phyloP scores from a whole-genome alignment of 1,284 basidiomycete species.

The Papiliotrema flavescens region DNA sequence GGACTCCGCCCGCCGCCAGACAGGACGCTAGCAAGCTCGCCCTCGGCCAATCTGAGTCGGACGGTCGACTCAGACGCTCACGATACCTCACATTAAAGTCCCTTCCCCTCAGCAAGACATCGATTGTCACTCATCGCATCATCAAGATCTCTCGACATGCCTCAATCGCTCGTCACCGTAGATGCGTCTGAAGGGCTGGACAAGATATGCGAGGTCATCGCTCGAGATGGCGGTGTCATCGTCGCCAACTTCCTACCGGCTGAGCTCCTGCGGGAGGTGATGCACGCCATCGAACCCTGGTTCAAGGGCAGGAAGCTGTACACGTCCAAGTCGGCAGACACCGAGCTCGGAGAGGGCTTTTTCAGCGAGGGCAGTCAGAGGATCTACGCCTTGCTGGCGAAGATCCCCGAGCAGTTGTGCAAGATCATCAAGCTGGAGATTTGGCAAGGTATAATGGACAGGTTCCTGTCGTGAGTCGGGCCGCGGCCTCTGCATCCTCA shows the following conservation, averaged over 20 bases:
- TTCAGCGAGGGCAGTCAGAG: constrained; percentile 20
- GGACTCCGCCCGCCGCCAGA: too few species aligned
- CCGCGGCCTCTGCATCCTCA: background rate
- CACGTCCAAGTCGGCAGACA: constrained; percentile 3
- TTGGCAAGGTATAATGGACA: constrained; percentile 23
- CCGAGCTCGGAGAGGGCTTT: constrained; percentile 21
- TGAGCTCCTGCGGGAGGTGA: constrained; percentile 13
- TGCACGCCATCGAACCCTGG: constrained; percentile 19
- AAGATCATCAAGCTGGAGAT: constrained; percentile 12
- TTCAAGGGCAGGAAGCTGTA: constrained; percentile 9
- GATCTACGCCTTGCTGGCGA: constrained; percentile 18
- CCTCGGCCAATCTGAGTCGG: too few species aligned
- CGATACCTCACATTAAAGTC: too few species aligned
- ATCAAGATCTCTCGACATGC: background rate
- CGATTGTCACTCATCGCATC: background rate
- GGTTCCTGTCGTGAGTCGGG: constrained; percentile 16
- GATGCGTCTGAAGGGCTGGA: constrained; percentile 19
- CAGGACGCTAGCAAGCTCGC: too few species aligned
- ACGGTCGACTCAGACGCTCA: too few species aligned
- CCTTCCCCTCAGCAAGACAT: too few species aligned
- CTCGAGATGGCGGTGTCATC: constrained; percentile 21
- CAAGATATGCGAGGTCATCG: constrained; percentile 22
- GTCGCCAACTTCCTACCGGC: constrained; percentile 16
- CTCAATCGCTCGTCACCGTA: constrained; percentile 16
- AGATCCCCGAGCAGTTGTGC: constrained; percentile 13